Evolutionary conservation across 2,329 filamentous ascomycete species (phyloP).

Genomic region (Chaetomiaceae sp.): DNA sequence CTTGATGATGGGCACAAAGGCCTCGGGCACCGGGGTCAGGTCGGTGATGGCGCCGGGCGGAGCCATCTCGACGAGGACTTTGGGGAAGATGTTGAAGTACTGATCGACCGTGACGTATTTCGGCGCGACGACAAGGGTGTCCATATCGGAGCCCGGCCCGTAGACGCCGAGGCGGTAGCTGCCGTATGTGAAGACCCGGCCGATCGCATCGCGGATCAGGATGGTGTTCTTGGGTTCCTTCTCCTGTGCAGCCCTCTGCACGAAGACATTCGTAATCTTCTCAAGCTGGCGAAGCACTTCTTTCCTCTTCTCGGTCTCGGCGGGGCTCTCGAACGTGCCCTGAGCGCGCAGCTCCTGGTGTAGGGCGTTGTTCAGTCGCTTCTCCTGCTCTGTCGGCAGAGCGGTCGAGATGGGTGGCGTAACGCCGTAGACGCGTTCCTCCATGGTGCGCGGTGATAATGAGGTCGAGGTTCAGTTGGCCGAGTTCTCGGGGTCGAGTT

Average conservation of each 20-base stretch:
- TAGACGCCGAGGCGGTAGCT: slow-evolving; percentile 93
- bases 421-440: slow-evolving; percentile 52
- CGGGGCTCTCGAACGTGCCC: slow-evolving; percentile 83
- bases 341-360: slow-evolving; percentile 80
- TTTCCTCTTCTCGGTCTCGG: slow-evolving; percentile 76
- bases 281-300: slow-evolving; percentile 73
- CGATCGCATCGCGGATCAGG: slow-evolving; percentile 77
- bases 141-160: slow-evolving; percentile 94
- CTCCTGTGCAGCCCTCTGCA: slow-evolving; percentile 70
- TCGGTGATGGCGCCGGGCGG: slow-evolving; percentile 77
- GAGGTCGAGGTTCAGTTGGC: not conserved
- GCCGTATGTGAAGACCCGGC: slow-evolving; percentile 92
- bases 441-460: slow-evolving; percentile 19
- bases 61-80: slow-evolving; percentile 70
- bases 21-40: slow-evolving; percentile 79
- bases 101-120: slow-evolving; percentile 85
- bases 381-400: slow-evolving; percentile 73
- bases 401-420: slow-evolving; percentile 77
- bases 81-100: slow-evolving; percentile 88
- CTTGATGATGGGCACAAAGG: slow-evolving; percentile 96
- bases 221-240: slow-evolving; percentile 69
- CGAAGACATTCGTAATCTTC: slow-evolving; percentile 77
- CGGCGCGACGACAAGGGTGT: slow-evolving; percentile 88
- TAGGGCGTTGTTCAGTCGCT: slow-evolving; percentile 70
- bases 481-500: not conserved